Conservation (phyloP, 1,139 yeast genomes). For the Geotrichum bryndzae region DNA sequence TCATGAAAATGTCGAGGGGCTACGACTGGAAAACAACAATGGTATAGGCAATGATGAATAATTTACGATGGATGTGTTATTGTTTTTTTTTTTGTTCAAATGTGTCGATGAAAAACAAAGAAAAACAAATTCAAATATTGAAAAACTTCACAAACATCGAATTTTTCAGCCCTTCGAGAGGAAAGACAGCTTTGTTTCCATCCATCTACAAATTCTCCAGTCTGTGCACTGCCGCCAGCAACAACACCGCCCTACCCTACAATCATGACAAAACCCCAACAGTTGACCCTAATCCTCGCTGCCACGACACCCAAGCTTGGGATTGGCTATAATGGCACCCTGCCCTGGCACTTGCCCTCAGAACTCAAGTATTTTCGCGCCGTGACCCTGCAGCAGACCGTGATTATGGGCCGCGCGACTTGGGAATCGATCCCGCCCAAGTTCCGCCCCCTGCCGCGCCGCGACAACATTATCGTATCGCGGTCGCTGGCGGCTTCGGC, state of each 20-base stretch:
- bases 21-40: neutral
- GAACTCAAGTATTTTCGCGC: slow-evolving; percentile 83
- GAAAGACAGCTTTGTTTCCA: neutral
- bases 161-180: neutral
- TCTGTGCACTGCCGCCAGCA: too few species aligned
- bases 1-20: neutral
- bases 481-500: slow-evolving; percentile 34
- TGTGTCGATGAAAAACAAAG: neutral
- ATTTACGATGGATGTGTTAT: too few species aligned
- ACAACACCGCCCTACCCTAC: neutral
- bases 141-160: neutral
- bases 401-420: slow-evolving; percentile 92
- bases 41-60: neutral
- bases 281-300: slow-evolving; percentile 57
- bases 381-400: slow-evolving; percentile 71
- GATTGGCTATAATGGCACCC: slow-evolving; percentile 70
- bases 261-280: neutral
- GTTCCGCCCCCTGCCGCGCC: slow-evolving; percentile 74
- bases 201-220: neutral
- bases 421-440: slow-evolving; percentile 88
- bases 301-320: slow-evolving; percentile 75
- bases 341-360: slow-evolving; percentile 82
- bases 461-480: slow-evolving; percentile 73
- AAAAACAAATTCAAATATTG: neutral
- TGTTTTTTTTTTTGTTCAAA: too few species aligned